Conservation (phyloP, 805 yeast species). For the Nadsonia fulvescens region DNA sequence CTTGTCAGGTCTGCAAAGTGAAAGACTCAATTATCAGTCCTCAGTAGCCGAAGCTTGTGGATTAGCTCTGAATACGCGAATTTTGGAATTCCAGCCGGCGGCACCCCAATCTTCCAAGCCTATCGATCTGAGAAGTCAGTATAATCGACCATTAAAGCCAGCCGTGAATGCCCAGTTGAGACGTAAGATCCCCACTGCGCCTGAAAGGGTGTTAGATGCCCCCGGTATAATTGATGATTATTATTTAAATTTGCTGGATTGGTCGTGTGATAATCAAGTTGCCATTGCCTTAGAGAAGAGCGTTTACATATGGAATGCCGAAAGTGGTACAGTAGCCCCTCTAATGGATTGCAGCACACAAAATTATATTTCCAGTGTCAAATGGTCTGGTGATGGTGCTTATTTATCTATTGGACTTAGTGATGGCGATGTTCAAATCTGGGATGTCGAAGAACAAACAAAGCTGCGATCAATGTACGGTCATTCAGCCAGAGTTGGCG, state of each 20-base stretch:
- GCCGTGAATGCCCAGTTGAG: constrained; percentile 17
- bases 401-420: constrained; percentile 70
- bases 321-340: constrained; percentile 55
- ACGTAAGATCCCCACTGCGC: constrained; percentile 65
- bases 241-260: constrained; percentile 66
- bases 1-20: too few relatives aligned
- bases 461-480: constrained; percentile 64
- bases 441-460: constrained; percentile 75
- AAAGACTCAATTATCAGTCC: constrained; percentile 31
- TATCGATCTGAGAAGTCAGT: constrained; percentile 19
- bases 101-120: constrained; percentile 45
- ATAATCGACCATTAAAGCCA: constrained; percentile 18
- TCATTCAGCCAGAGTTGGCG: constrained; percentile 58
- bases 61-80: constrained; percentile 59
- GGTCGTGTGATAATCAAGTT: constrained; percentile 68
- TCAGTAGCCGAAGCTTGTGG: constrained; percentile 95
- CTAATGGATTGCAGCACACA: constrained; percentile 33
- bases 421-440: constrained; percentile 73
- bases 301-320: constrained; percentile 87
- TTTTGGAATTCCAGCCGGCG: constrained; percentile 69
- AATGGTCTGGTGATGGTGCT: constrained; percentile 85
- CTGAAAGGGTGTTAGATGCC: constrained; percentile 88
- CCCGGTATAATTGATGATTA: constrained; percentile 91
- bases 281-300: constrained; percentile 78
- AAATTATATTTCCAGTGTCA: constrained; percentile 42